phyloP scores from a whole-genome alignment of 805 yeast genomes.

The Candida methanosorbosa region DNA sequence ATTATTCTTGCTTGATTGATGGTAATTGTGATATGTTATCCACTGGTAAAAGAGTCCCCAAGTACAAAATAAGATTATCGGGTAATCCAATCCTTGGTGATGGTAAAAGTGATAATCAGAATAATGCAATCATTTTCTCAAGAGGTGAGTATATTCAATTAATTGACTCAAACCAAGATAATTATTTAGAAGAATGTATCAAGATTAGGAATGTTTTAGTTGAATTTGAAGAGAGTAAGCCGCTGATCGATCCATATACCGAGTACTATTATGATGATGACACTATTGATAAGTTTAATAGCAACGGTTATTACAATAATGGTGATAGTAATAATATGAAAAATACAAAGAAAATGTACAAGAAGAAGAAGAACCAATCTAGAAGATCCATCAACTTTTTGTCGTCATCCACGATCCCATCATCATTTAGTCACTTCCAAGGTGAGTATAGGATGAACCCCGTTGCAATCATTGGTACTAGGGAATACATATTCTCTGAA shows the following conservation, averaged over 20 bases:
- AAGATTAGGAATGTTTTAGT: slow-evolving; percentile 68
- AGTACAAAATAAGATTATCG: slow-evolving; percentile 55
- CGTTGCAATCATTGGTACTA: slow-evolving; percentile 76
- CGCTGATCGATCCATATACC: slow-evolving; percentile 18
- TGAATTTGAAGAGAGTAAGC: slow-evolving; percentile 56
- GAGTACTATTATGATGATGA: slow-evolving; percentile 24
- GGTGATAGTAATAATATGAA: not conserved
- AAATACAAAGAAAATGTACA: not conserved
- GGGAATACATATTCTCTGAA: slow-evolving; percentile 79
- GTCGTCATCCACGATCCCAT: too few species aligned
- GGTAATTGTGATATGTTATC: slow-evolving; percentile 55
- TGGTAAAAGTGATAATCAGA: slow-evolving; percentile 80
- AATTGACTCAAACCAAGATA: slow-evolving; percentile 80
- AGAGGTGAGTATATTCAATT: slow-evolving; percentile 78
- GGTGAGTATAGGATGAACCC: slow-evolving; percentile 28
- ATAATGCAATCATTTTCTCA: slow-evolving; percentile 63
- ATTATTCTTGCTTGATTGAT: slow-evolving; percentile 62
- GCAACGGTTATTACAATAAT: too few species aligned
- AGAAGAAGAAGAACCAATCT: slow-evolving; percentile 6
- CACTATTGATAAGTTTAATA: not conserved
- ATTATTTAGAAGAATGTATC: slow-evolving; percentile 73
- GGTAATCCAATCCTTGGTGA: slow-evolving; percentile 82
- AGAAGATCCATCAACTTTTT: too few species aligned
- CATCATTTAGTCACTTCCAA: not conserved
- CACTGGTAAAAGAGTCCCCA: slow-evolving; percentile 51